Evolutionary conservation across 2,329 filamentous ascomycete genomes (phyloP).

Genomic region (Balansia obtecta): DNA sequence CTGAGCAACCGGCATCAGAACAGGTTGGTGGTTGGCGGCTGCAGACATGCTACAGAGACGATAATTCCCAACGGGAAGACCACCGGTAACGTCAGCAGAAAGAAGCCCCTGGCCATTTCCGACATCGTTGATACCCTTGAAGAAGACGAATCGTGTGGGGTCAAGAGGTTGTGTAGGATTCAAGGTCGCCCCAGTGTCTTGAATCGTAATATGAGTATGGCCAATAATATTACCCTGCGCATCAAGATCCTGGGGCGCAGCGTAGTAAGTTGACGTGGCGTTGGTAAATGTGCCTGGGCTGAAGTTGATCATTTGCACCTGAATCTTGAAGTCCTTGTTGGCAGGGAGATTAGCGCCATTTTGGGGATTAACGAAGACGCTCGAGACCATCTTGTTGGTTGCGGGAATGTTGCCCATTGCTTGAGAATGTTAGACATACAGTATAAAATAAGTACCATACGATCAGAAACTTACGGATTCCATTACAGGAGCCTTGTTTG

Average conservation of each 20-base stretch:
- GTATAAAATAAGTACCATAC: not conserved
- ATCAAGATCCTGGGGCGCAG: constrained; percentile 42
- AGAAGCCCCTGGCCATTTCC: constrained; percentile 44
- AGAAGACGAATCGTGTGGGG: constrained; percentile 43
- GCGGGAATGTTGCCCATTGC: constrained; percentile 49
- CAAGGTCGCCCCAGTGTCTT: constrained; percentile 37
- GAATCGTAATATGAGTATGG: constrained; percentile 47
- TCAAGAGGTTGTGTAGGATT: constrained; percentile 41
- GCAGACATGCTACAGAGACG: constrained; percentile 52
- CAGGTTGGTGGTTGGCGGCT: constrained; percentile 54
- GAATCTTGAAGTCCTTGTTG: constrained; percentile 38
- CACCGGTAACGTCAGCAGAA: constrained; percentile 39
- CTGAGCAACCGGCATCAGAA: constrained; percentile 54
- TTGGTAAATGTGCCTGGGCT: constrained; percentile 49
- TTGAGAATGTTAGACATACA: constrained; percentile 11
- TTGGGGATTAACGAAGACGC: constrained; percentile 39
- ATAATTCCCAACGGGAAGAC: constrained; percentile 50
- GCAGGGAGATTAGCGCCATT: constrained; percentile 34
- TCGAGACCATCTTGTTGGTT: constrained; percentile 43
- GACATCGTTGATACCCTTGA: constrained; percentile 54
- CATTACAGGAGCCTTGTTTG: constrained; percentile 49
- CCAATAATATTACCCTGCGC: constrained; percentile 38
- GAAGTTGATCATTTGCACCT: constrained; percentile 41
- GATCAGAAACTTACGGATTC: constrained; percentile 32
- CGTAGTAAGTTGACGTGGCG: constrained; percentile 46